Percentiles rank a stretch among this genome's conserved stretches.
Evolutionary conservation across 768 basidiomycete genomes (phyloP).

Genomic region (Wakefieldia striispora): DNA sequence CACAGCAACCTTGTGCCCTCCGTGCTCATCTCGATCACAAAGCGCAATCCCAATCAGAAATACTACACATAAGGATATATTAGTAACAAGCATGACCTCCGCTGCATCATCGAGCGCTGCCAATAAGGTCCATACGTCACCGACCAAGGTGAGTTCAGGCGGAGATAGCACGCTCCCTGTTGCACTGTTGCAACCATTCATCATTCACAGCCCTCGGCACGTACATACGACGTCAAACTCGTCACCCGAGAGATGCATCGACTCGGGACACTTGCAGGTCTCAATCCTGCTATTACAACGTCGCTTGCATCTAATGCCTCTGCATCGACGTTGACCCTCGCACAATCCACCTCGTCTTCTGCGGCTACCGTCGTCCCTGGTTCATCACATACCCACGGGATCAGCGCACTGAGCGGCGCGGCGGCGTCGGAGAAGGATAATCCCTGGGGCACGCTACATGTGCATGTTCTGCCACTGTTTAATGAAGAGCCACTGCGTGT

Average conservation of each 20-base stretch:
- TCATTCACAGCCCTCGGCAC: conserved; percentile 50
- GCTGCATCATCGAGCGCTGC: conserved; percentile 22
- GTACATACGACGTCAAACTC: conserved; percentile 77
- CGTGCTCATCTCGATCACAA: conserved; percentile 31
- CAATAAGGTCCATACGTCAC: conserved; percentile 33
- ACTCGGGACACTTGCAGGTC: conserved; percentile 59
- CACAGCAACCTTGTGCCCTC: conserved; percentile 28
- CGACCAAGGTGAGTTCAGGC: conserved; percentile 32
- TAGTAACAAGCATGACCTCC: conserved; percentile 26
- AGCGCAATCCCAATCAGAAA: conserved; percentile 39
- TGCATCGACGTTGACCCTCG: conserved; percentile 42
- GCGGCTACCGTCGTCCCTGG: conserved; percentile 30
- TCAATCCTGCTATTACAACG: conserved; percentile 44
- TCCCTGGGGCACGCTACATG: conserved; percentile 82
- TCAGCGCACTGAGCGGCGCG: conserved; percentile 16
- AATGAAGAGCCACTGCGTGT: conserved; percentile 84
- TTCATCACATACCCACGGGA: conserved; percentile 33
- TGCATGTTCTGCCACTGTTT: conserved; percentile 87
- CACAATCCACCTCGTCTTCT: conserved; percentile 41
- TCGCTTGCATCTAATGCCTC: conserved; percentile 44
- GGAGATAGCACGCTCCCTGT: conserved; percentile 15
- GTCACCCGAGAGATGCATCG: conserved; percentile 86
- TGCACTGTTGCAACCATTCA: conserved; percentile 7
- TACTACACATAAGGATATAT: conserved; percentile 18
- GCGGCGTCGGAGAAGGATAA: conserved; percentile 49